A percentile compares a stretch with the other conserved stretches of the same genome.
phyloP scores from a whole-genome alignment of 345 rosid genomes.

The Eucalyptus pauciflora region DNA sequence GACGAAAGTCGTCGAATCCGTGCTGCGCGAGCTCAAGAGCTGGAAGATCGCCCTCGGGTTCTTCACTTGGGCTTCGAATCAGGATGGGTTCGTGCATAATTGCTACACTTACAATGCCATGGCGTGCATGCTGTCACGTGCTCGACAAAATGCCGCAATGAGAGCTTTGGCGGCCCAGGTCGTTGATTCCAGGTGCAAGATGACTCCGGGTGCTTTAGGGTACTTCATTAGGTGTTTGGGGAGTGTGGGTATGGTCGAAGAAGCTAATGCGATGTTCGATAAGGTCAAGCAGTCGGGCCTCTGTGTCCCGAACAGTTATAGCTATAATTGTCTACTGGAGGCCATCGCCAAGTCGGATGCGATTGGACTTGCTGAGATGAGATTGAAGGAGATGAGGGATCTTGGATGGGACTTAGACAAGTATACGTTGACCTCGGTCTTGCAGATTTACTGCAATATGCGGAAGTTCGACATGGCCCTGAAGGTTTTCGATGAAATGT shows the following conservation, averaged over 20 bases:
- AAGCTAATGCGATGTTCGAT: slow-evolving; percentile 63
- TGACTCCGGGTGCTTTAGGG: slow-evolving; percentile 81
- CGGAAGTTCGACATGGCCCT: slow-evolving; percentile 42
- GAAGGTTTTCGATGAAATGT: slow-evolving; percentile 42
- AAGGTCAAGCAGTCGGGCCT: slow-evolving; percentile 36
- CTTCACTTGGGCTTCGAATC: slow-evolving; percentile 64
- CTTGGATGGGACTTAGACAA: slow-evolving; percentile 44
- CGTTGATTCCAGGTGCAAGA: slow-evolving; percentile 35
- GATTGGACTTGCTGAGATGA: slow-evolving; percentile 47
- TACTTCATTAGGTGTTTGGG: slow-evolving; percentile 74
- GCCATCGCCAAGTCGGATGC: slow-evolving; percentile 43
- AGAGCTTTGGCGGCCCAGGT: slow-evolving; percentile 31
- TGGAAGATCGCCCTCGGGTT: slow-evolving; percentile 49
- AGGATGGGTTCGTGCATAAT: slow-evolving; percentile 47
- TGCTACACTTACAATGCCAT: slow-evolving; percentile 73
- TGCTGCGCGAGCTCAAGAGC: slow-evolving; percentile 28
- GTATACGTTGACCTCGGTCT: slow-evolving; percentile 65
- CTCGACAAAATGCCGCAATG: slow-evolving; percentile 81
- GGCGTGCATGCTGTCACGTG: slow-evolving; percentile 81
- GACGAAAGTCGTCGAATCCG: slow-evolving; percentile 59
- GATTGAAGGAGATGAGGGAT: slow-evolving; percentile 54
- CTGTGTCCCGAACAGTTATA: slow-evolving; percentile 58
- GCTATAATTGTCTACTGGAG: slow-evolving; percentile 76
- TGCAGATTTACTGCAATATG: slow-evolving; percentile 56
- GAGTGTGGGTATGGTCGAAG: slow-evolving; percentile 45